Evolutionary conservation across 345 rosid genomes (phyloP), one percentile per base, ranked within the genome.

Genomic region (Pugionium dolabratum): DNA sequence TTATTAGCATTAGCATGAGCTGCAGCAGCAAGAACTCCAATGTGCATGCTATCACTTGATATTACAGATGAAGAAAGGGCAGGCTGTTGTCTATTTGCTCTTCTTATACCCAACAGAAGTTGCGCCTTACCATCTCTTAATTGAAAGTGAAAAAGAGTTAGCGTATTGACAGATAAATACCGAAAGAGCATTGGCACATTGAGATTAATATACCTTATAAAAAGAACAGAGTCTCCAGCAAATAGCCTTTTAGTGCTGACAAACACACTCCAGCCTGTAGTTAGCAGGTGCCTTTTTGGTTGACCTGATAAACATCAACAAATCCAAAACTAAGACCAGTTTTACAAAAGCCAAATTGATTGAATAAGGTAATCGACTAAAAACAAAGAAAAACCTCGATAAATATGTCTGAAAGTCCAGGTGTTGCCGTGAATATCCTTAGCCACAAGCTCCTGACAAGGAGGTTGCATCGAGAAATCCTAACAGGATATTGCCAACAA

Each of bases 1-100:
- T 79, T 83, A 62, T 94, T 94, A 30, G 96, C 91, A 36, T 93
- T 95, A 7, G 99, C 99, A 80, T 94, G 99, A 79, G 99, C 97
- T 31, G 97, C 99, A 56, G 97, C 99, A 54, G 97, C 99, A 70
- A 94, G 99, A 71, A 94, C 84, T 55, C 99, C 99, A 7, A 94
- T 94, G 62, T 94, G 99, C 99, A 94, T 94, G 78, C 99, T 94
- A 56, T 94, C 99, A 53, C 99, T 94, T 41, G 97, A 88, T 78
- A 94, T 83, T 59, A 94, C 95, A 35, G 97, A 94, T 4, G 99
- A 94, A 35, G 99, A 86, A 39, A 94, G 88, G 25, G 98, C 85
- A 25, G 96, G 83, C 52, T 92, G 98, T 79, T 86, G 97, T 66
- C 95, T 81, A 75, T 86, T 88, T 30, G 99, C 96, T 43, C 78